Evolutionary conservation across 495 filamentous ascomycete genomes (phyloP), one percentile per base, ranked within the genome.

Genomic region (Penicillium parvum): DNA sequence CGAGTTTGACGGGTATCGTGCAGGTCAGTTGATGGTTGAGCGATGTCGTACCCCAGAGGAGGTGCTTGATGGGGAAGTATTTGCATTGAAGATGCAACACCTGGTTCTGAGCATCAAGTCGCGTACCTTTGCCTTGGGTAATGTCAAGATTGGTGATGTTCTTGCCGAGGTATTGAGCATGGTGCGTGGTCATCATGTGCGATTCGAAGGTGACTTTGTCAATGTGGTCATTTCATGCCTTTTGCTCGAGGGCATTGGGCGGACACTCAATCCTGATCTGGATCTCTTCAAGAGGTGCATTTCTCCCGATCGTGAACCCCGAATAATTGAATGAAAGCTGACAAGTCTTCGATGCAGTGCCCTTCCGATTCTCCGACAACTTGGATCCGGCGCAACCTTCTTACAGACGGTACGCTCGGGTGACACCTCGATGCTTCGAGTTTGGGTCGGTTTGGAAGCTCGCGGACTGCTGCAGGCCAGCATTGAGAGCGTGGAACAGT

Each of bases 201-300:
- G 94, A 7, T 77, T 99, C 22, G 94, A 97, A 57, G 94, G 94
- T 2, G 94, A 99, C 58, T 99, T 96, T 63, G 91, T 97, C 40
- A 99, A 99, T 56, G 92, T 99, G 2, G 91, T 99, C 12, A 86
- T 99, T 40, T 91, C 85, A 22, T 96, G 96, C 35, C 72, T 99
- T 26, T 72, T 99, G 1, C 72, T 99, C 1, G 94, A 99, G 58
- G 94, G 94, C 0, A 97, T 99, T 47, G 94, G 94, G 1, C 75
- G 94, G 30, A 85, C 69, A 46, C 71, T 99, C 22, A 81, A 99
- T 60, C 92, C 92, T 0, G 69, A 88, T 25, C 64, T 96, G 17
- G 94, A 99, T 65, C 70, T 99, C 3, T 82, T 99, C 55, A 83
- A 85, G 57, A 86, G 81, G 83, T 84, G 57, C 58, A 71, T 67